These are phyloP conservation scores for Mytilinidion resinicola DNA, from an alignment of 495 filamentous ascomycete genomes.

Conservation along the genomic window DNA sequence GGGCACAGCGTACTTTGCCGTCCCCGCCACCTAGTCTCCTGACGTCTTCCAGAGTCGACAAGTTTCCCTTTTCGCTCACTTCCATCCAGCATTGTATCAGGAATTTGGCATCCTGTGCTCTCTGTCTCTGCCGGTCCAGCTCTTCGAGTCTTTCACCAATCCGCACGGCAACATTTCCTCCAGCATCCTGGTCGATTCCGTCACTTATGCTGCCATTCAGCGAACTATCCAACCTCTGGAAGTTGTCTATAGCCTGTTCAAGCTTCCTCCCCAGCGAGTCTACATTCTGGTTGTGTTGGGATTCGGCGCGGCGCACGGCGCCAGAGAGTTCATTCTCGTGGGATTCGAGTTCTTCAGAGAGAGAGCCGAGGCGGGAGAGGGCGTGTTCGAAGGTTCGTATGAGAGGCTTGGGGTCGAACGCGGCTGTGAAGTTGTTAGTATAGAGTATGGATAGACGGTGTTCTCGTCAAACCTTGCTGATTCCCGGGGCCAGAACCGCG, in stretches of 20 bases:
- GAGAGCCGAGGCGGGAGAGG: constrained; percentile 64
- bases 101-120: constrained; percentile 89
- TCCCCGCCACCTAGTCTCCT: constrained; percentile 71
- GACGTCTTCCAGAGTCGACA: constrained; percentile 74
- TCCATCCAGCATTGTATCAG: constrained; percentile 94
- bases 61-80: constrained; percentile 75
- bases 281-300: constrained; percentile 82
- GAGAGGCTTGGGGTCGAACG: constrained; percentile 95
- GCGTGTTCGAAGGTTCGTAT: constrained; percentile 93
- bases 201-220: constrained; percentile 52
- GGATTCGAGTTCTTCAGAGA: constrained; percentile 79
- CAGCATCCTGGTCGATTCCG: constrained; percentile 50
- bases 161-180: constrained; percentile 82
- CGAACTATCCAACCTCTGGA: constrained; percentile 78
- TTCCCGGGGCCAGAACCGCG: constrained; percentile 61
- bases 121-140: constrained; percentile 80
- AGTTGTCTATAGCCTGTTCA: constrained; percentile 82
- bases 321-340: constrained; percentile 85
- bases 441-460: neutral
- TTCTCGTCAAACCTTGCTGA: constrained; percentile 5
- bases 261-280: constrained; percentile 79
- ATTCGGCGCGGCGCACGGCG: constrained; percentile 83
- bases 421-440: constrained; percentile 26
- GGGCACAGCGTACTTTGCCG: constrained; percentile 80
- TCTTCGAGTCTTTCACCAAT: constrained; percentile 92